phyloP scores from a whole-genome alignment of 192 early-diverging fungal genomes.

The Rhizophagus clarus region DNA sequence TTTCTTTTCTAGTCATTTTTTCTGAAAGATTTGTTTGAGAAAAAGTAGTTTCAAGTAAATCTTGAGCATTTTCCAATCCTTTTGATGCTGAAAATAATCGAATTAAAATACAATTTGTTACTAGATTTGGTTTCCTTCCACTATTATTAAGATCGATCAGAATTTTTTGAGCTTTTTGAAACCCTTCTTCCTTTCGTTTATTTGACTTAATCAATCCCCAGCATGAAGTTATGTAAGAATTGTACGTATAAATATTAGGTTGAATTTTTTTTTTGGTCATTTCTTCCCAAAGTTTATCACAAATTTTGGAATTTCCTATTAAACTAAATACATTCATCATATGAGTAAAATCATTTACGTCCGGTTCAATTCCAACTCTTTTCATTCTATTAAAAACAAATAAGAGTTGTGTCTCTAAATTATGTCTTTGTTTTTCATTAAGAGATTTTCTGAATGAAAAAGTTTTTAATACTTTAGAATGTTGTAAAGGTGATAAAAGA shows the following conservation, averaged over 20 bases:
- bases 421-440: background rate
- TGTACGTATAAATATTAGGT: constrained; percentile 5
- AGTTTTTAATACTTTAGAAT: constrained; percentile 14
- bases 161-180: background rate
- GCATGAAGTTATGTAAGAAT: constrained; percentile 24
- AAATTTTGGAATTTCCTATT: background rate
- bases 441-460: constrained; percentile 1
- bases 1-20: background rate
- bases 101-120: background rate
- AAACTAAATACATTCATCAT: constrained; percentile 15
- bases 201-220: background rate
- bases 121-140: background rate
- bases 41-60: background rate
- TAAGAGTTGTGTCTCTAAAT: background rate
- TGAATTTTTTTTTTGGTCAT: background rate
- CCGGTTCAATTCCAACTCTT: background rate
- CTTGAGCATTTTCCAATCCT: background rate
- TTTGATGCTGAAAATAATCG: background rate
- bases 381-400: constrained; percentile 21
- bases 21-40: background rate
- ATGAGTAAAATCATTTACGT: constrained; percentile 16
- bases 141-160: background rate
- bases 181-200: background rate
- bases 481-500: constrained; percentile 13
- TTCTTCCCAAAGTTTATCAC: constrained; percentile 13